phyloP scores from a whole-genome alignment of 495 filamentous ascomycete species.

The Tetracladium marchalianum region DNA sequence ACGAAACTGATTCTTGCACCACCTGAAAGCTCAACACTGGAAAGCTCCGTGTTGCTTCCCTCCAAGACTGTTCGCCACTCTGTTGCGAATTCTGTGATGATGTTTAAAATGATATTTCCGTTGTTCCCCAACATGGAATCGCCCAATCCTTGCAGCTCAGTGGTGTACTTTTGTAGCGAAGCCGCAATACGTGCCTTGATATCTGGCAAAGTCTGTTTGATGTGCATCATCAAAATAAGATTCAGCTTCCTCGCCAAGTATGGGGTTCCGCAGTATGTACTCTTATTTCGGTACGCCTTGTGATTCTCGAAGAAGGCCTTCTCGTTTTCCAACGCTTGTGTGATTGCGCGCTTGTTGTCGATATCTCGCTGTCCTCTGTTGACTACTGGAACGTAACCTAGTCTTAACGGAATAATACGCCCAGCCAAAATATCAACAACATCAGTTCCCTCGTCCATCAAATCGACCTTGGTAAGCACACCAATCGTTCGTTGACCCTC shows the following conservation, averaged over 20 bases:
- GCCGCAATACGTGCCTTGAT: constrained; percentile 93
- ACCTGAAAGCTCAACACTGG: constrained; percentile 86
- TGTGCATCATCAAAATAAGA: constrained; percentile 99
- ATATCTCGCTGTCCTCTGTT: constrained; percentile 99
- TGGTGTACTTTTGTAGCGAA: constrained; percentile 83
- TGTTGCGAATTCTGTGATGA: constrained; percentile 97
- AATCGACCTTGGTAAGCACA: constrained; percentile 96
- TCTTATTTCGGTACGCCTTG: constrained; percentile 97
- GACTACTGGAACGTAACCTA: constrained; percentile 97
- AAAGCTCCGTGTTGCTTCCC: constrained; percentile 91
- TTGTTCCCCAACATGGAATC: constrained; percentile 96
- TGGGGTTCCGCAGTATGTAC: constrained; percentile 94
- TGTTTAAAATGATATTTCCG: constrained; percentile 91
- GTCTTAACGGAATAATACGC: constrained; percentile 87
- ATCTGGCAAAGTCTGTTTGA: constrained; percentile 98
- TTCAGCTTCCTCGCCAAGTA: constrained; percentile 96
- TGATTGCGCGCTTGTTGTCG: constrained; percentile 89
- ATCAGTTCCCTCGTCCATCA: constrained; percentile 99
- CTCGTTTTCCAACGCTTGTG: constrained; percentile 88
- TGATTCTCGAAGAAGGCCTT: constrained; percentile 98
- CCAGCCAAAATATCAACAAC: constrained; percentile 99
- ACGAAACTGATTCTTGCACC: constrained; percentile 99
- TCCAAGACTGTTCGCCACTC: constrained; percentile 95
- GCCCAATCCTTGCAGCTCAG: constrained; percentile 73
- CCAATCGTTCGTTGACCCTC: constrained; percentile 98